phyloP scores from a whole-genome alignment of 176 grass and related monocot species.

The Poa annua region DNA sequence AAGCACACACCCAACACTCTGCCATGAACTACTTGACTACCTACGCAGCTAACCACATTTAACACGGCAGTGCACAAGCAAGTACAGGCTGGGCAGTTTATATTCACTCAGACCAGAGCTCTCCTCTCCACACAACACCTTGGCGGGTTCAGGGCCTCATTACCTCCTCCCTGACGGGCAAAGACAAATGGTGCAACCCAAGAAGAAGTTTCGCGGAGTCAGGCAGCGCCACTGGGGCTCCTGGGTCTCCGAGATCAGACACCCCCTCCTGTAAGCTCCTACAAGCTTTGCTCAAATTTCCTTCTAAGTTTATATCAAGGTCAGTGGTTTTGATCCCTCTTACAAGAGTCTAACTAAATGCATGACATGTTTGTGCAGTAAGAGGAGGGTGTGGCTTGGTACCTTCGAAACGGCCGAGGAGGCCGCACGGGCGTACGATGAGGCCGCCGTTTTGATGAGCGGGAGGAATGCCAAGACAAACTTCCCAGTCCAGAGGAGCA shows the following conservation, averaged over 20 bases:
- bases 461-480: slow-evolving; percentile 98
- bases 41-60: slow-evolving; percentile 48
- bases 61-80: slow-evolving; percentile 44
- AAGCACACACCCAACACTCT: not conserved
- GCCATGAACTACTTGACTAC: slow-evolving; percentile 38
- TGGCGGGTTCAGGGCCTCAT: slow-evolving; percentile 42
- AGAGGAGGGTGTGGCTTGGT: slow-evolving; percentile 99
- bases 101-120: slow-evolving; percentile 57
- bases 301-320: not conserved
- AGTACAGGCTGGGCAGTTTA: slow-evolving; percentile 68
- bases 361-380: slow-evolving; percentile 55
- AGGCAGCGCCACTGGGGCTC: slow-evolving; percentile 99
- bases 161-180: slow-evolving; percentile 37
- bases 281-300: not conserved
- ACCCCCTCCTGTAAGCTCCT: slow-evolving; percentile 91
- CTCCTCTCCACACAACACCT: slow-evolving; percentile 48
- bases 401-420: slow-evolving; percentile 99
- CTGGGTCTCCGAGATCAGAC: slow-evolving; percentile 99
- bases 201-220: slow-evolving; percentile 97
- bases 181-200: slow-evolving; percentile 83
- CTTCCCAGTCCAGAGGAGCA: slow-evolving; percentile 74
- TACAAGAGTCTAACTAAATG: slow-evolving; percentile 37
- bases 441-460: slow-evolving; percentile 96
- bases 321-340: not conserved
- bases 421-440: slow-evolving; percentile 90